phyloP scores from a whole-genome alignment of 305 asterid genomes.

The Fraxinus xanthoxyloides region DNA sequence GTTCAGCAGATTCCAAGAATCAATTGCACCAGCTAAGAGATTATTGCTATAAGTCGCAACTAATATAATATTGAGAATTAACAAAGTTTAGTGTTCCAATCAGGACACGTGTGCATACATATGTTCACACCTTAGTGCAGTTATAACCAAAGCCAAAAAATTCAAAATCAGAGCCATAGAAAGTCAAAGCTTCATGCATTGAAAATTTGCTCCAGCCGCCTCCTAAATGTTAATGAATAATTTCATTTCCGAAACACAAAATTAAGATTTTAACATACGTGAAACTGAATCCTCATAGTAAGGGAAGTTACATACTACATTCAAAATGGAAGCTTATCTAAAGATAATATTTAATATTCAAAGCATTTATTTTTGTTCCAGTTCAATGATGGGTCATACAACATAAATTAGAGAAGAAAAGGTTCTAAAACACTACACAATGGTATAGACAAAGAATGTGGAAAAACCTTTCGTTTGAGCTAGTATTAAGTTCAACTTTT shows the following conservation, averaged over 20 bases:
- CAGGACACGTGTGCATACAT: not conserved
- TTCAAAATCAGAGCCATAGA: not conserved
- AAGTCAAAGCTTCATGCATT: not conserved
- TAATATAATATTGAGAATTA: not conserved
- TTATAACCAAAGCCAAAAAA: not conserved
- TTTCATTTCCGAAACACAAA: not conserved
- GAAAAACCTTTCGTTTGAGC: slow-evolving; percentile 73
- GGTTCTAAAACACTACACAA: not conserved
- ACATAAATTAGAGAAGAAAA: not conserved
- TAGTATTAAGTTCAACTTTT: slow-evolving; percentile 69
- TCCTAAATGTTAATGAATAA: not conserved
- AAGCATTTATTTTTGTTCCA: not conserved
- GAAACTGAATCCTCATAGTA: not conserved
- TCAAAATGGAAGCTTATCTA: not conserved
- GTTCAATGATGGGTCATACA: not conserved
- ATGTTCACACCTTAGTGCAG: not conserved
- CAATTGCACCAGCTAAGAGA: not conserved
- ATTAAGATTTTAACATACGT: not conserved
- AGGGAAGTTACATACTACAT: not conserved
- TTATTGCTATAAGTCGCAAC: not conserved
- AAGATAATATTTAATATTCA: not conserved
- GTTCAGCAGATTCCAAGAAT: not conserved
- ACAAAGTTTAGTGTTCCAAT: not conserved
- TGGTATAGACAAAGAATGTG: slow-evolving; percentile 2
- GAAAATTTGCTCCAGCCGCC: not conserved